Evolutionary conservation across 2,329 filamentous ascomycete genomes (phyloP), one percentile per base, ranked within the genome.

Genomic region (Beauveria sp.): DNA sequence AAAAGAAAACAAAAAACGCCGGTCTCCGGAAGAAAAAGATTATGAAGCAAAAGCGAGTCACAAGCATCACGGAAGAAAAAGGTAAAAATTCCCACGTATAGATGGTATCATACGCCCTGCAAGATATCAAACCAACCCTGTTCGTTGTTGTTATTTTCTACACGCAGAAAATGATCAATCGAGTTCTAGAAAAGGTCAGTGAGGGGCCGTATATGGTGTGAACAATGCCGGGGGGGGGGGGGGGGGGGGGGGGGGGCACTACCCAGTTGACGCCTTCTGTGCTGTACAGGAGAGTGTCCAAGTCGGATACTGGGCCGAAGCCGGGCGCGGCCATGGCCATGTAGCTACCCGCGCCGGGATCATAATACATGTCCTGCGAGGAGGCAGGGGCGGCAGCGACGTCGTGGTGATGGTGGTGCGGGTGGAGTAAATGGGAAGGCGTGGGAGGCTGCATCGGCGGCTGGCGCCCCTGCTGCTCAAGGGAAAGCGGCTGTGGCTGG

Each of bases 191-290:
- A 45, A 45, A 26, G 12, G 24, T 46, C 7, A 30, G 53, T 4
- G 20, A 26, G 7, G 5, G 20, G 7, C 3, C 18, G n/a, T 14
- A 30, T 20, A 46, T 12, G 20, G 10, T 46, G 10, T 12, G 18
- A 34, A 4, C 12, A 34, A 28, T 8, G n/a, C 5, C 2, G 22
- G 8, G 49, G n/a, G 28, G 28, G 9, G 49, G 22, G 22, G 22
- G 22, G 22, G 22, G 22, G 22, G 22, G 22, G 22, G 22, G 22
- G 22, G 22, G 22, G 22, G 22, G 22, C 7, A 5, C 12, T 70
- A 77, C 77, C 77, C 76, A 79, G 61, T 79, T 75, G 45, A 77
- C 67, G 18, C 70, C 66, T 24, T 70, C 70, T 0, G 68, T 65
- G 43, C 69, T 67, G 42, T 68, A 70, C 42, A 78, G 66, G 28